Evolutionary conservation across 345 rosid genomes (phyloP), one percentile per base, ranked within the genome.

Genomic region (Citrus reticulata): DNA sequence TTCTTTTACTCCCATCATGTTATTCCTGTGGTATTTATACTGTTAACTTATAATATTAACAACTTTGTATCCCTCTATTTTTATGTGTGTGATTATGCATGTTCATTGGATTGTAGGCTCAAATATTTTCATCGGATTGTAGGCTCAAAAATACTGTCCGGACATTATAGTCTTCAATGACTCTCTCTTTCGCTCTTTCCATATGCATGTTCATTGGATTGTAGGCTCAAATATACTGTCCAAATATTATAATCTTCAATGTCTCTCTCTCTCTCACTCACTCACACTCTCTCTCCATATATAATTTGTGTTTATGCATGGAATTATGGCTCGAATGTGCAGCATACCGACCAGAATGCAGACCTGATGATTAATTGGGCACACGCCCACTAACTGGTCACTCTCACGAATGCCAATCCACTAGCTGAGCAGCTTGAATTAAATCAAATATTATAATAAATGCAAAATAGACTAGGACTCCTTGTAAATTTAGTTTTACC

Each of bases 1-100:
- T 74, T 84, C 70, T 51, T 63, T 46, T 30, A 54, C 79, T 65
- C 25, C 63, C 25, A 7, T 68, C 39, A 5, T 75, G 64, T 27
- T 68, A 54, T 7, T 32, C 42, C 1, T 30, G 1, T 60, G 37
- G n/a, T 11, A 19, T 37, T 29, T 39, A 2, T 57, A 34, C n/a
- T 32, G 24, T 51, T 61, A 70, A 42, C 42, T 57, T 64, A 42
- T 35, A 55, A 20, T 72, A 27, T 55, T 65, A n/a, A 10, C 29
- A 19, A 32, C 60, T 20, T 13, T 46, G 5, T 65, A 14, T 34
- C 55, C 24, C 30, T 22, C 27, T 30, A 10, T 40, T 8, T 40
- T 13, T 25, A 8, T 24, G n/a, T 2, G 40, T 65, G 24, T 39
- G n/a, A 34, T 17, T 35, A 13, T 17, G 25, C n/a, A 1, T 66